Evolutionary conservation across 352 stramenopile genomes (phyloP), one percentile per base, ranked within the genome.

Genomic region (Phytophthora rubi): DNA sequence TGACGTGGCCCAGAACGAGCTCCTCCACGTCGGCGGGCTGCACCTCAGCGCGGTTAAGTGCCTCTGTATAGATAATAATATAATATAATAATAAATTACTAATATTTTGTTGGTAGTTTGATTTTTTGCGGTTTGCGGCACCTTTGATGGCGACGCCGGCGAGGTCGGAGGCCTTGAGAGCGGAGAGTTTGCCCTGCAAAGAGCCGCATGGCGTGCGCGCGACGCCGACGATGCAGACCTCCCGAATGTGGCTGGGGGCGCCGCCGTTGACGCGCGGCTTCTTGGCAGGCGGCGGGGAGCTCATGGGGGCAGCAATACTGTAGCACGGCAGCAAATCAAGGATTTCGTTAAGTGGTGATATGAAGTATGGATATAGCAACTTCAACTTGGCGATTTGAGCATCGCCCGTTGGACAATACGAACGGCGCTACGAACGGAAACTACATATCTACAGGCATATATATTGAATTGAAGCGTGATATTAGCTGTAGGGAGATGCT

Each of bases 1-100:
- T 75, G 28, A 99, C 97, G 71, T 99, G 98, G 10, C 97, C 97
- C 52, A 99, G 70, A 62, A 97, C 95, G 8, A 96, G 90, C 81
- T 99, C 97, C 33, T 97, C 83, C 53, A 99, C 93, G n/a, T 83
- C 76, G 3, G 35, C 54, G 3, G 79, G 69, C 1, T 52, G 30
- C 13, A 97, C 37, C 23, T 80, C 83, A 6, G 83, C 83, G 45
- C 82, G 85, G 59, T 44, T 62, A 13, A 93, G 45, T 5, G 82
- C 82, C 78, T 74, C 82, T 68, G 51, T 33, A 28, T 28, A n/a
- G 16, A 9, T 10, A 23, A 39, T 39, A 26, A 26, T 26, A 26
- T 8, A 35, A 35, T 6, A 37, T 37, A 37, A 37, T 26, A 26
- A 26, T 26, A 26, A 26, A 26, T 26, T 26, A 26, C 23, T 26